Base-by-base conservation (phyloP, 345 rosid genomes). In the Eucalyptus marginata region DNA sequence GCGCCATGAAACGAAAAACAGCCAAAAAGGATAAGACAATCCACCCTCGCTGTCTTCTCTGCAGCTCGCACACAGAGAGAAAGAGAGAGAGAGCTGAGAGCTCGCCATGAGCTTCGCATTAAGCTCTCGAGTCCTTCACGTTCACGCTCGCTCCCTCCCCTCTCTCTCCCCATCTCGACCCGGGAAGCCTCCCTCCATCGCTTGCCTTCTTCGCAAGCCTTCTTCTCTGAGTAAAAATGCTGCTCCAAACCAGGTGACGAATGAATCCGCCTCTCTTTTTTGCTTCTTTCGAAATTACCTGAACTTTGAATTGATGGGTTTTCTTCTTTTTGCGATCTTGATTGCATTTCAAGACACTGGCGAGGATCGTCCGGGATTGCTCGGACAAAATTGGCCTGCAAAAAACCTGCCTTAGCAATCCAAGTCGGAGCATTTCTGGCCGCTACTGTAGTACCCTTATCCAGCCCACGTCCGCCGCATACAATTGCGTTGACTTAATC, bases 341-440 rank as follows among this genome's bases (percentile, higher is more conserved):
- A 76, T 71, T 18, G 46, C 83, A 36, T 71, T 10, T 1, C 46
- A 71, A 76, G 83, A 11, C 83, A 20, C 47, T 22, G 47, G 83
- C 83, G 14, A 71, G 15, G 83, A 76, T 76, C 47, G 13, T 76
- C 83, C 83, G 46, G 83, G 83, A 20, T 36, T 68, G n/a, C 40
- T 52, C 84, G 43, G 49, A 66, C 87, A 88, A 68, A 59, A 52
- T 87, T 76, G 91, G 89, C 88, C 86, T 71, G 33, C 95, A 33
- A 93, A 88, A 94, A 90, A 83, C 89, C 92, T 68, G 89, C 93
- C 89, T 89, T 93, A 89, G 95, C 93, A 83, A 87, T 95, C 90
- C 96, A 93, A 91, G 87, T 94, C 79, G 97, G 94, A 87, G 94
- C 94, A 81, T 89, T 95, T 71, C 87, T 95, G 68, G 94, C 94